Conservation (phyloP, 768 basidiomycete species). For the Suillus tomentosus region DNA sequence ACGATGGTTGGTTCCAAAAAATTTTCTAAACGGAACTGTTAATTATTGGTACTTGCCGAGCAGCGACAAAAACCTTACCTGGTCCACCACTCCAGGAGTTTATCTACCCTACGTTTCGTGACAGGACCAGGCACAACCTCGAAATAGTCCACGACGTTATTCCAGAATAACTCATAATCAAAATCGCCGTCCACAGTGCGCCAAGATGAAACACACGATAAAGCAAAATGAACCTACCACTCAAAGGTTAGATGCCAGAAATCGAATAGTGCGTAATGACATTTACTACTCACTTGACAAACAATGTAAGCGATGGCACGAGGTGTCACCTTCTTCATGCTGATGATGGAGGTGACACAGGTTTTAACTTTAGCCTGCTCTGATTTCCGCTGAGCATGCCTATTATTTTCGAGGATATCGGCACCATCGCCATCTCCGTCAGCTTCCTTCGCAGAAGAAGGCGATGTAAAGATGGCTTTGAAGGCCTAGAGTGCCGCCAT, state of each 20-base stretch:
- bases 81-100: slow-evolving; percentile 20
- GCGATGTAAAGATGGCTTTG: slow-evolving; percentile 18
- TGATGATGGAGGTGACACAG: slow-evolving; percentile 8
- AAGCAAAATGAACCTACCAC: slow-evolving; percentile 18
- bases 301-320: slow-evolving; percentile 27
- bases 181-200: slow-evolving; percentile 11
- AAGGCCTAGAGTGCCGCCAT: slow-evolving; percentile 9
- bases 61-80: neutral
- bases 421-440: neutral
- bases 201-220: slow-evolving; percentile 17
- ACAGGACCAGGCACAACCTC: slow-evolving; percentile 6
- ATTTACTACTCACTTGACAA: slow-evolving; percentile 21
- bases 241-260: neutral
- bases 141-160: slow-evolving; percentile 21
- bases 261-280: too few relatives aligned
- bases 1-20: neutral
- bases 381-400: neutral
- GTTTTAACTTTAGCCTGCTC: neutral
- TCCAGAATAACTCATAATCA: slow-evolving; percentile 17
- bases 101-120: neutral
- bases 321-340: slow-evolving; percentile 6
- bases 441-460: slow-evolving; percentile 13
- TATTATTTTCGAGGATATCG: slow-evolving; percentile 2
- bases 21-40: neutral
- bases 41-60: neutral